Evolutionary conservation across 2,329 filamentous ascomycete genomes (phyloP).

Genomic region (Diaporthe ampelina): DNA sequence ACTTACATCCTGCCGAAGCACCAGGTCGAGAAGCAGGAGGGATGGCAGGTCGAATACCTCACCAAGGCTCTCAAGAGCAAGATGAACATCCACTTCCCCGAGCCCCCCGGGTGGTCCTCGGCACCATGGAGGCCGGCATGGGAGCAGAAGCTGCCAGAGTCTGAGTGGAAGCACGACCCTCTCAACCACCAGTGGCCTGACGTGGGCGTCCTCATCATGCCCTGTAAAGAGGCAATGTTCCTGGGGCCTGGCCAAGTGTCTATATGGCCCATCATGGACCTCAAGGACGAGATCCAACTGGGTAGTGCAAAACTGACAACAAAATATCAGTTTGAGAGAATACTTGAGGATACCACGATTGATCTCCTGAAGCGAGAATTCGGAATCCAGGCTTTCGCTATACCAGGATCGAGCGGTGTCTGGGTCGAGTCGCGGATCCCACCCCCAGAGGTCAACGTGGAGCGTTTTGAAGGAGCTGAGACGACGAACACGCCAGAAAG

Average conservation of each 20-base stretch:
- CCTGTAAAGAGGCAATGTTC: constrained; percentile 40
- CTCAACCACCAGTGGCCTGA: constrained; percentile 32
- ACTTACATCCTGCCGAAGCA: constrained; percentile 39
- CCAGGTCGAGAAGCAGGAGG: background rate
- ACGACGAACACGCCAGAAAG: no score
- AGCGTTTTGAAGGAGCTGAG: background rate
- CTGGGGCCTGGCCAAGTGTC: constrained; percentile 39
- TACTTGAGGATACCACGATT: constrained; percentile 36
- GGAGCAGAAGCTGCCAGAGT: background rate
- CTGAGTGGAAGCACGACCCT: constrained; percentile 9
- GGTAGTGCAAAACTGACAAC: background rate
- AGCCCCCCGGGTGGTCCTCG: constrained; percentile 35
- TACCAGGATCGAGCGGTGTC: constrained; percentile 33
- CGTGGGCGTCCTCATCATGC: constrained; percentile 35
- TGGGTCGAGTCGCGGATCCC: constrained; percentile 38
- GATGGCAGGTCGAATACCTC: constrained; percentile 36
- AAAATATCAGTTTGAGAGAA: constrained; percentile 36
- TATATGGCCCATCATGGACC: constrained; percentile 39
- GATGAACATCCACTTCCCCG: constrained; percentile 30
- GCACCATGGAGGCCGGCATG: constrained; percentile 15
- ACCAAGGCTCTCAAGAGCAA: constrained; percentile 11
- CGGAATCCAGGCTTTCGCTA: constrained; percentile 22
- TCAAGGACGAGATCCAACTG: constrained; percentile 27
- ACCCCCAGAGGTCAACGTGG: constrained; percentile 1
- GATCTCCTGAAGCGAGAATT: constrained; percentile 36